A percentile compares a stretch with the other conserved stretches of the same genome.
Evolutionary conservation across 2,329 filamentous ascomycete genomes (phyloP).

Genomic region (Cladophialophora immunda): DNA sequence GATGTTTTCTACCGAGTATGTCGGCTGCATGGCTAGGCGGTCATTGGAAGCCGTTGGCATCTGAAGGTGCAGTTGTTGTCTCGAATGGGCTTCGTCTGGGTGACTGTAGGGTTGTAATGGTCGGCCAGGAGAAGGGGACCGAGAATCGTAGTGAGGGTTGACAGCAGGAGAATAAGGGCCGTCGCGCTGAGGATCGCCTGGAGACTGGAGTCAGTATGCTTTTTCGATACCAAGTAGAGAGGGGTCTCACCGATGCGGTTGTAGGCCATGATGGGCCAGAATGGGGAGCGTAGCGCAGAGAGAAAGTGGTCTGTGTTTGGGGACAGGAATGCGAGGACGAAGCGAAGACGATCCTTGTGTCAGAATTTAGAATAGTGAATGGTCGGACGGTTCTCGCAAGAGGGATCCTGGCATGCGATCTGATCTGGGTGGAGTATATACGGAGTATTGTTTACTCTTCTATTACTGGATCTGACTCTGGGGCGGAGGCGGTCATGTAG

Average conservation of each 20-base stretch:
- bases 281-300: not conserved
- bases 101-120: conserved; percentile 81
- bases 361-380: conserved; percentile 3
- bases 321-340: conserved; percentile 29
- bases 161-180: conserved; percentile 54
- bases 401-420: conserved; percentile 4
- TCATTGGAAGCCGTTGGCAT: conserved; percentile 76
- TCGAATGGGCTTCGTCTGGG: conserved; percentile 66
- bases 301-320: conserved; percentile 31
- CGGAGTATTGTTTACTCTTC: conserved; percentile 23
- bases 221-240: conserved; percentile 14
- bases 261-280: conserved; percentile 67
- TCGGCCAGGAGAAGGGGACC: conserved; percentile 79
- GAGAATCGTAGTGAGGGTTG: conserved; percentile 64
- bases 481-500: conserved; percentile 3
- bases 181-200: conserved; percentile 49
- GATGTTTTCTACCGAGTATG: conserved; percentile 77
- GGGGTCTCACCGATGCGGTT: conserved; percentile 73
- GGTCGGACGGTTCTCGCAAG: conserved; percentile 5
- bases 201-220: conserved; percentile 28
- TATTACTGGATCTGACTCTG: conserved; percentile 13
- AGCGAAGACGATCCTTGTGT: conserved; percentile 16
- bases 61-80: conserved; percentile 63
- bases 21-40: conserved; percentile 81
- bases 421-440: conserved; percentile 14